Evolutionary conservation across 495 filamentous ascomycete species (phyloP).

Genomic region (Trichoderma gamsii): DNA sequence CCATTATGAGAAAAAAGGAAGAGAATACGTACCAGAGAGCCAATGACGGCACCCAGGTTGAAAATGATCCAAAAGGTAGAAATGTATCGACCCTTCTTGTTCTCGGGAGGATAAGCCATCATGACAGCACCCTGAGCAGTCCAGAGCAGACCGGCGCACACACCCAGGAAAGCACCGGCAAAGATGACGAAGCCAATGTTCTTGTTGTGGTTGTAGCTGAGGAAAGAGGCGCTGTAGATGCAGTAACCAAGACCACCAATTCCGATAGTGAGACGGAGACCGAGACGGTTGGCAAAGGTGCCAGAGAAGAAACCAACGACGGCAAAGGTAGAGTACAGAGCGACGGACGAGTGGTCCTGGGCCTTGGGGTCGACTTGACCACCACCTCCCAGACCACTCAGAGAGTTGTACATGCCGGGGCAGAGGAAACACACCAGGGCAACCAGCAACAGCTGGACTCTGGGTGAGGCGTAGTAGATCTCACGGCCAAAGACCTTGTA

Average conservation of each 20-base stretch:
- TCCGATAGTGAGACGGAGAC: slow-evolving; percentile 63
- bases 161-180: slow-evolving; percentile 63
- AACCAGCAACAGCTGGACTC: slow-evolving; percentile 66
- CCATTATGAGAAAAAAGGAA: neutral
- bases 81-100: slow-evolving; percentile 81
- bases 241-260: slow-evolving; percentile 85
- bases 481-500: slow-evolving; percentile 48
- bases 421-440: slow-evolving; percentile 86
- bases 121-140: slow-evolving; percentile 90
- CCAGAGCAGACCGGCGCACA: slow-evolving; percentile 85
- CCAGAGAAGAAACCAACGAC: slow-evolving; percentile 85
- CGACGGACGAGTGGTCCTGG: slow-evolving; percentile 63
- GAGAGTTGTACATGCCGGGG: slow-evolving; percentile 79
- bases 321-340: slow-evolving; percentile 76
- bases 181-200: slow-evolving; percentile 76
- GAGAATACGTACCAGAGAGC: slow-evolving; percentile 57
- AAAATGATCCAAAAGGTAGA: slow-evolving; percentile 94
- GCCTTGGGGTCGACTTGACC: slow-evolving; percentile 59
- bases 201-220: slow-evolving; percentile 73
- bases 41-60: slow-evolving; percentile 88
- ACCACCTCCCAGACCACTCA: slow-evolving; percentile 68
- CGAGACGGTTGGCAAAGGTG: slow-evolving; percentile 69
- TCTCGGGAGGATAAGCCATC: slow-evolving; percentile 86
- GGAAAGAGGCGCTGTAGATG: slow-evolving; percentile 71
- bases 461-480: slow-evolving; percentile 70